Base-by-base conservation (phyloP, 371 early-diverging fungal genomes). In the Saksenaea oblongispora region DNA sequence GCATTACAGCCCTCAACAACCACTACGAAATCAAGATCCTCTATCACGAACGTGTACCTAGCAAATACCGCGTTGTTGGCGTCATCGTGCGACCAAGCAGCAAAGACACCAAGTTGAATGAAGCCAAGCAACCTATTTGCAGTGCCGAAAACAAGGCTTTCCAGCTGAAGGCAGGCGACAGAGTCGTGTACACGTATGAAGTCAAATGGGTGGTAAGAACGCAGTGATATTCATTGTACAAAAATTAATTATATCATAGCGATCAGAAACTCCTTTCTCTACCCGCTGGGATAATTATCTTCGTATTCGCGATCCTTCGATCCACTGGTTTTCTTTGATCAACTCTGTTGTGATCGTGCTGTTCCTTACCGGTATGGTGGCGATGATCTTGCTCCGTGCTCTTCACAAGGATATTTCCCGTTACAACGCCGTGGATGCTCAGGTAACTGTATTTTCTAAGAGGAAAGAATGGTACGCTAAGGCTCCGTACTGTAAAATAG, bases 211-310 rank as follows among this genome's bases (percentile, higher is more conserved):
- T 47, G 28, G 90, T 90, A 80, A 58, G 80, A 65, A n/a, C n/a
- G n/a, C n/a, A n/a, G n/a, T n/a, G n/a, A 42, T 11, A 27, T 17
- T 14, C 41, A 15, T 22, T 11, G 9, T 27, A 27, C 14, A 36
- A 56, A 54, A 42, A 26, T 59, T 14, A 31, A 7, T 18, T 54
- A 7, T 59, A 27, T 56, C 2, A 39, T 54, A 87, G 83, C 24
- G 57, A 31, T 86, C 89, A 1, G 63, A 68, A 1, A 88, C 84
- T 17, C 77, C 87, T 22, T 97, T 95, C 95, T 93, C 91, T 3
- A 95, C 95, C 0, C 88, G 97, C 35, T 96, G 97, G 97, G 96
- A 96, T 79, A 83, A 82, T 64, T 96, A 95, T 72, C 65, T 97
- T 58, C 78, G 89, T 42, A 85, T 89, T 14, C 72, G 82, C 8